A percentile compares a stretch with the other conserved stretches of the same genome.
These are phyloP conservation scores for Fusarium sp. DNA, from an alignment of 2,329 filamentous ascomycete species.

Conservation along the genomic window DNA sequence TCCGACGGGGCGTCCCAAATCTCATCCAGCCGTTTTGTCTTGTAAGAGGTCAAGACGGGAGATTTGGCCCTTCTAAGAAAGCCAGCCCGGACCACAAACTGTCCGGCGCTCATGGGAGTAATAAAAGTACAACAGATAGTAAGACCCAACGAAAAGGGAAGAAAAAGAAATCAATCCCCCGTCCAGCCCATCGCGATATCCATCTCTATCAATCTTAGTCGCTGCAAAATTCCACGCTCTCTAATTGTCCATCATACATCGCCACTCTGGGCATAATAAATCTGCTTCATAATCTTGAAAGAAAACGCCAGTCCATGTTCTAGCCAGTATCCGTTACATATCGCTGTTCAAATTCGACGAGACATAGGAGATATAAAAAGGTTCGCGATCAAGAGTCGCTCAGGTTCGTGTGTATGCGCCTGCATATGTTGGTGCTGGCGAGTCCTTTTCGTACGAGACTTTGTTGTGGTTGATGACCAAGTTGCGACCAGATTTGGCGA, in stretches of 20 bases:
- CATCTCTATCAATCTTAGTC: slow-evolving; percentile 22
- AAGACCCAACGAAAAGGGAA: slow-evolving; percentile 3
- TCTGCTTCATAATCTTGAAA: slow-evolving; percentile 15
- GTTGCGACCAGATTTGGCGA: slow-evolving; percentile 42
- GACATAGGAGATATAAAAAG: slow-evolving; percentile 10
- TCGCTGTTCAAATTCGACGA: slow-evolving; percentile 27
- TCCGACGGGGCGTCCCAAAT: slow-evolving; percentile 24
- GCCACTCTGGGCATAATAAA: slow-evolving; percentile 26
- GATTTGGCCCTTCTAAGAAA: slow-evolving; percentile 34
- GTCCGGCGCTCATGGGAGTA: slow-evolving; percentile 16
- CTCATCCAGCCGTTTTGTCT: slow-evolving; percentile 26
- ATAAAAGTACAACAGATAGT: slow-evolving; percentile 29
- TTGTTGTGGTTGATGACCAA: slow-evolving; percentile 52
- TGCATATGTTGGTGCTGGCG: slow-evolving; percentile 48
- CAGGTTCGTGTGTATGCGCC: slow-evolving; percentile 36
- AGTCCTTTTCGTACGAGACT: slow-evolving; percentile 47
- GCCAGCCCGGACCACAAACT: slow-evolving; percentile 22
- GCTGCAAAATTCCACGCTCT: slow-evolving; percentile 16
- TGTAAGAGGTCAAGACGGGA: slow-evolving; percentile 23
- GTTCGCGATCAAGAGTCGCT: not conserved
- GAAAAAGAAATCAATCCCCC: slow-evolving; percentile 13
- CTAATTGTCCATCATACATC: slow-evolving; percentile 39
- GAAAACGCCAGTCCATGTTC: slow-evolving; percentile 41
- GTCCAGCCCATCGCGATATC: slow-evolving; percentile 19
- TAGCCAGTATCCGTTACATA: slow-evolving; percentile 33